Evolutionary conservation across 345 rosid species (phyloP).

Genomic region (Populus tremula): DNA sequence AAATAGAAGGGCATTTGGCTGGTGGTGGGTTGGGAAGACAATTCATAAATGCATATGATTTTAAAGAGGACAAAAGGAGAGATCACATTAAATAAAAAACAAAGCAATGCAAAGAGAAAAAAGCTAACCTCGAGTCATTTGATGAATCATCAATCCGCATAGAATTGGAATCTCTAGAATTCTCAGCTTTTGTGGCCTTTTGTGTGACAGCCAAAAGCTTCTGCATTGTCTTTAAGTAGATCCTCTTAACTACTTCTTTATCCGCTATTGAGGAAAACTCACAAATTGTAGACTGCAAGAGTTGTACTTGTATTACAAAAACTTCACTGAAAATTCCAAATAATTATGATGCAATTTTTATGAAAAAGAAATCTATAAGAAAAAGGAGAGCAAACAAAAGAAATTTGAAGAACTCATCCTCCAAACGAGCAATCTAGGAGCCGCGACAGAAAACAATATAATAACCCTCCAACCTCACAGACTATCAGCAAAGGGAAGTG

Average conservation of each 20-base stretch:
- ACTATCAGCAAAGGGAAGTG: too few species aligned
- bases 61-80: neutral
- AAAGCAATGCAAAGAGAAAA: neutral
- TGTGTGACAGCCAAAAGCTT: conserved; percentile 64
- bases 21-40: neutral
- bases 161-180: conserved; percentile 36
- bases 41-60: neutral
- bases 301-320: neutral
- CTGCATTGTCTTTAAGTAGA: conserved; percentile 62
- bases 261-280: conserved; percentile 80
- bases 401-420: too few species aligned
- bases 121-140: conserved; percentile 51
- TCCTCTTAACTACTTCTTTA: conserved; percentile 46
- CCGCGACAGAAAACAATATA: too few species aligned
- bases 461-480: too few species aligned
- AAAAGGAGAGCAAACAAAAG: neutral
- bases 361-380: neutral
- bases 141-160: conserved; percentile 55
- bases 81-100: neutral
- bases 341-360: neutral
- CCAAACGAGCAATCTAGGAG: too few species aligned
- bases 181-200: conserved; percentile 48
- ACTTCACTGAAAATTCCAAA: neutral
- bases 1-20: neutral
- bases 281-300: conserved; percentile 68